Evolutionary conservation across 306 rosid species (phyloP).

Genomic region (Rosa multiflora): DNA sequence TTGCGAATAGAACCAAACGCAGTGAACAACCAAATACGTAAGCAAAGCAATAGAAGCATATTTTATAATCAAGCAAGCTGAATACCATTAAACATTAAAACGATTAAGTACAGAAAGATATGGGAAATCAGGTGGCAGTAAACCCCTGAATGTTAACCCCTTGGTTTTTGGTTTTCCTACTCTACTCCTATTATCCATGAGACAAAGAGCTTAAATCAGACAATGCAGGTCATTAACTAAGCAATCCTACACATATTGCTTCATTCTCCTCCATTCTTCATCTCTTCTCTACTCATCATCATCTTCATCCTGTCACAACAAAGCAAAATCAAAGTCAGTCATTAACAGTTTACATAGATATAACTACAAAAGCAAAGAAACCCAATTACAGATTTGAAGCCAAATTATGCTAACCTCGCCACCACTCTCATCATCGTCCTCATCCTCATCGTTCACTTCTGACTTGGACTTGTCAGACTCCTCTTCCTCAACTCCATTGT

Average conservation of each 20-base stretch:
- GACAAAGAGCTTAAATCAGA: constrained; percentile 20
- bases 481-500: constrained; percentile 58
- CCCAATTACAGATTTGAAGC: background rate
- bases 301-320: constrained; percentile 49
- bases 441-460: constrained; percentile 81
- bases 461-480: constrained; percentile 91
- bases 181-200: constrained; percentile 28
- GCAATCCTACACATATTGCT: constrained; percentile 26
- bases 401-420: constrained; percentile 31
- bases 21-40: background rate
- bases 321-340: background rate
- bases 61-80: background rate
- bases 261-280: constrained; percentile 1
- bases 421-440: constrained; percentile 61
- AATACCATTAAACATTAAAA: background rate
- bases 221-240: constrained; percentile 30
- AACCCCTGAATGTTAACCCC: constrained; percentile 13
- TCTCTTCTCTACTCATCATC: constrained; percentile 28
- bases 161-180: constrained; percentile 23
- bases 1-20: background rate
- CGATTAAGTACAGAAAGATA: constrained; percentile 19
- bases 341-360: background rate
- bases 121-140: background rate
- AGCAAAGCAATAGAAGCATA: background rate
- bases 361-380: background rate